Evolutionary conservation across 2,329 filamentous ascomycete genomes (phyloP).

Genomic region (Xenoacremonium recifei): DNA sequence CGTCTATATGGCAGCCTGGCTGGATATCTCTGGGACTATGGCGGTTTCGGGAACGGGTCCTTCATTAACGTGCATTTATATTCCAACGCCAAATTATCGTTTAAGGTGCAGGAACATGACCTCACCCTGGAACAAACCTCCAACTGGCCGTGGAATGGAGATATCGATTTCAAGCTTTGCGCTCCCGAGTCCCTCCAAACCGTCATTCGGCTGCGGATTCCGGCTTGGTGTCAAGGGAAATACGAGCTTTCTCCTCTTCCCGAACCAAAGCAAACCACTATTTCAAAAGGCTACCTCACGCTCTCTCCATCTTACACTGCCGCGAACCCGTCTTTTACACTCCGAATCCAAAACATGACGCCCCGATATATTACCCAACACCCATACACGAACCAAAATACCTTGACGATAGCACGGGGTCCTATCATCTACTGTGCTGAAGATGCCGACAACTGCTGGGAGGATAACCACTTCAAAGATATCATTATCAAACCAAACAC

Average conservation of each 20-base stretch:
- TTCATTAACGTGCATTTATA: slow-evolving; percentile 58
- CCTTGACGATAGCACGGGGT: slow-evolving; percentile 52
- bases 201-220: slow-evolving; percentile 51
- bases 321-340: slow-evolving; percentile 28
- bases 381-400: slow-evolving; percentile 55
- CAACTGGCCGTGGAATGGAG: slow-evolving; percentile 58
- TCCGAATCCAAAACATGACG: slow-evolving; percentile 44
- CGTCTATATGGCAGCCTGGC: slow-evolving; percentile 55
- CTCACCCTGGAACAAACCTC: slow-evolving; percentile 40
- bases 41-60: slow-evolving; percentile 21
- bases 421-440: slow-evolving; percentile 62
- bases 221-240: slow-evolving; percentile 44
- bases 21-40: slow-evolving; percentile 53
- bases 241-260: slow-evolving; percentile 36
- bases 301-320: slow-evolving; percentile 41
- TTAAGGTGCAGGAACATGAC: slow-evolving; percentile 32
- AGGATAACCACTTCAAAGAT: slow-evolving; percentile 53
- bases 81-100: slow-evolving; percentile 43
- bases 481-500: slow-evolving; percentile 10
- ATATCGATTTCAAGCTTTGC: slow-evolving; percentile 44
- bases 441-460: slow-evolving; percentile 57
- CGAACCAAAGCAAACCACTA: not conserved
- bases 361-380: slow-evolving; percentile 51
- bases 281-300: slow-evolving; percentile 49
- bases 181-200: slow-evolving; percentile 20